A percentile compares a stretch with the other conserved stretches of the same genome.
Evolutionary conservation across 23 red algal genomes (phyloP).

Genomic region (Cyanidium caldarium): DNA sequence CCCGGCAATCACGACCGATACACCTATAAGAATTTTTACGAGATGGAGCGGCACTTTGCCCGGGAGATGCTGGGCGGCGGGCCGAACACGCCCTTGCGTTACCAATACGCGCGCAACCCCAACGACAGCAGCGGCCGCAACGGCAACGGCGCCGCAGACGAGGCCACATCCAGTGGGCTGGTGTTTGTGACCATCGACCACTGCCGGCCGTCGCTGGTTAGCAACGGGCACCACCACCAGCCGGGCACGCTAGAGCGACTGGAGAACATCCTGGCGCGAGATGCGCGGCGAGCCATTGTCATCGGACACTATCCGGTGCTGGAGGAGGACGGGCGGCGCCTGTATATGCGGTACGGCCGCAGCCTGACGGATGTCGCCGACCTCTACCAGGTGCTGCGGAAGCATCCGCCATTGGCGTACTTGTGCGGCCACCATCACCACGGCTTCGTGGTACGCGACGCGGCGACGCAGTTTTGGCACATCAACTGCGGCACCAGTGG

Average conservation of each 20-base stretch:
- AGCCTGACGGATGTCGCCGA: conserved; percentile 9
- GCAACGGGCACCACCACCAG: not conserved
- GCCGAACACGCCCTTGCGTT: not conserved
- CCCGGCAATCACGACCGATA: conserved; percentile 20
- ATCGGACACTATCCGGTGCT: conserved; percentile 20
- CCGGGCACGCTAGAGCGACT: not conserved
- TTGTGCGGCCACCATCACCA: conserved; percentile 22
- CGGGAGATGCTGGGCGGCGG: conserved; percentile 10
- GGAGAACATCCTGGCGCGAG: not conserved
- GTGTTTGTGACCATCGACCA: not conserved
- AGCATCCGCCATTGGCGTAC: conserved; percentile 15
- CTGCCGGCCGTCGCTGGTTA: not conserved
- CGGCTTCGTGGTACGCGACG: not conserved
- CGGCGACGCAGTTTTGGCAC: not conserved
- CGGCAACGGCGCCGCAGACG: no score
- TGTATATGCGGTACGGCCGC: conserved; percentile 7
- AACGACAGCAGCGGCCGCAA: no score
- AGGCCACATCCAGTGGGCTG: not conserved
- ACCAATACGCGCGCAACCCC: no score
- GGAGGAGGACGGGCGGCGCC: not conserved
- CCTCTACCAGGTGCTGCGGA: conserved; percentile 8
- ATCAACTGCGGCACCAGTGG: not conserved
- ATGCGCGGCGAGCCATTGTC: not conserved
- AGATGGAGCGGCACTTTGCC: conserved; percentile 11
- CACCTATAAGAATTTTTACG: not conserved